A percentile compares a stretch with the other conserved stretches of the same genome.
These are phyloP conservation scores for Plasmopara viticola DNA, from an alignment of 352 stramenopile genomes.

Conservation along the genomic window DNA sequence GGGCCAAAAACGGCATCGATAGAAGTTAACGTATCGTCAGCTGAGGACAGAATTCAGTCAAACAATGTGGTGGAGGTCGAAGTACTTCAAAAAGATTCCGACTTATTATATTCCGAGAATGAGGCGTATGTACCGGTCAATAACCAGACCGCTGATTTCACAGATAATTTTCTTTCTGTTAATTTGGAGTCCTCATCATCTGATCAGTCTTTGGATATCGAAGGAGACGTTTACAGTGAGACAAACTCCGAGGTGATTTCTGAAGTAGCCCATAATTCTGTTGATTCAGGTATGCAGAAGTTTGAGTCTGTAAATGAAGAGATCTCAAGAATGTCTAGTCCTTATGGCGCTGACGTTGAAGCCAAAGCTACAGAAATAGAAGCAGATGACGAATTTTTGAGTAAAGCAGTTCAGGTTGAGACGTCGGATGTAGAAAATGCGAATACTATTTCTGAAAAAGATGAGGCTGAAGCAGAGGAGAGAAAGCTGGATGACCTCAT, in stretches of 20 bases:
- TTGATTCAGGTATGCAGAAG: slow-evolving; percentile 1
- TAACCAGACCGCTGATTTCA: slow-evolving; percentile 19
- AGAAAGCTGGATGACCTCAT: not conserved
- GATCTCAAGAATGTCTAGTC: not conserved
- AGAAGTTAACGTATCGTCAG: slow-evolving; percentile 2
- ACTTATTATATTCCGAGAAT: slow-evolving; percentile 15
- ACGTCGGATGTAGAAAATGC: not conserved
- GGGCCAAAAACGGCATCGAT: slow-evolving; percentile 1
- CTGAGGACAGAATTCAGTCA: not conserved
- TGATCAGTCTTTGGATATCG: not conserved
- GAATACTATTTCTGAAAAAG: slow-evolving; percentile 1
- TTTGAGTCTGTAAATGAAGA: slow-evolving; percentile 3
- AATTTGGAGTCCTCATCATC: not conserved
- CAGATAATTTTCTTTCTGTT: not conserved
- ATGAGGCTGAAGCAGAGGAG: not conserved
- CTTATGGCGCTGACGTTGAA: not conserved
- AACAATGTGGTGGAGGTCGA: slow-evolving; percentile 18
- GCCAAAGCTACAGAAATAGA: slow-evolving; percentile 1
- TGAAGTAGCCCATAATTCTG: not conserved
- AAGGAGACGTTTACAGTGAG: too few relatives aligned
- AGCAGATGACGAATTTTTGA: not conserved
- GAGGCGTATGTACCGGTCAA: slow-evolving; percentile 5
- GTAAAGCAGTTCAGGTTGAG: not conserved
- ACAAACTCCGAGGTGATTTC: too few relatives aligned
- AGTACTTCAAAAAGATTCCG: slow-evolving; percentile 16